A percentile compares a stretch with the other conserved stretches of the same genome.
phyloP scores from a whole-genome alignment of 805 yeast species.

The Saturnispora hagleri region DNA sequence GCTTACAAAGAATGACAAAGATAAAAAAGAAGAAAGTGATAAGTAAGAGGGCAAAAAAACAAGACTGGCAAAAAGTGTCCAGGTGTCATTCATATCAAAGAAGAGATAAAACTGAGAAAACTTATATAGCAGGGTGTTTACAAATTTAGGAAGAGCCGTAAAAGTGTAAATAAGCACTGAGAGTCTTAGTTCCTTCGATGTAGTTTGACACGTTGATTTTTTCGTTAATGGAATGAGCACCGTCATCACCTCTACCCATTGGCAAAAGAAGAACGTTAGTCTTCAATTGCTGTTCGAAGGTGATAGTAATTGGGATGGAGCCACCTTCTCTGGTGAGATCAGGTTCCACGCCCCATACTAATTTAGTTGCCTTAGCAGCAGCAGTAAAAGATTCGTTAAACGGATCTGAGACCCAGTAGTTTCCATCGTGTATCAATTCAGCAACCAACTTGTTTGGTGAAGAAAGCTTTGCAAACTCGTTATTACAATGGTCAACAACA shows the following conservation, averaged over 20 bases:
- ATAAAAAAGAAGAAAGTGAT: too few species aligned
- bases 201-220: conserved; percentile 83
- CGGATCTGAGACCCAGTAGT: conserved; percentile 94
- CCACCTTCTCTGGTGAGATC: conserved; percentile 99
- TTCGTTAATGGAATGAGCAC: conserved; percentile 97
- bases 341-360: conserved; percentile 91
- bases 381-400: conserved; percentile 88
- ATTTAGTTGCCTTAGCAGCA: conserved; percentile 87
- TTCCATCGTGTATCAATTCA: conserved; percentile 88
- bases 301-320: conserved; percentile 91
- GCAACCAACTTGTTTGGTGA: conserved; percentile 70
- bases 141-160: conserved; percentile 25
- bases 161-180: conserved; percentile 89
- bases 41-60: background rate
- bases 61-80: background rate
- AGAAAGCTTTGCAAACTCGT: conserved; percentile 52
- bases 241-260: conserved; percentile 98
- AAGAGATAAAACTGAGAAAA: background rate
- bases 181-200: conserved; percentile 86
- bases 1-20: too few species aligned
- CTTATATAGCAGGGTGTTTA: background rate
- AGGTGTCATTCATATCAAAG: background rate
- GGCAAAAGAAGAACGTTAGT: conserved; percentile 86
- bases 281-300: conserved; percentile 81
- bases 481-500: conserved; percentile 63